Evolutionary conservation across 164 flowering plant genomes (phyloP).

Genomic region (Echeveria elegans): DNA sequence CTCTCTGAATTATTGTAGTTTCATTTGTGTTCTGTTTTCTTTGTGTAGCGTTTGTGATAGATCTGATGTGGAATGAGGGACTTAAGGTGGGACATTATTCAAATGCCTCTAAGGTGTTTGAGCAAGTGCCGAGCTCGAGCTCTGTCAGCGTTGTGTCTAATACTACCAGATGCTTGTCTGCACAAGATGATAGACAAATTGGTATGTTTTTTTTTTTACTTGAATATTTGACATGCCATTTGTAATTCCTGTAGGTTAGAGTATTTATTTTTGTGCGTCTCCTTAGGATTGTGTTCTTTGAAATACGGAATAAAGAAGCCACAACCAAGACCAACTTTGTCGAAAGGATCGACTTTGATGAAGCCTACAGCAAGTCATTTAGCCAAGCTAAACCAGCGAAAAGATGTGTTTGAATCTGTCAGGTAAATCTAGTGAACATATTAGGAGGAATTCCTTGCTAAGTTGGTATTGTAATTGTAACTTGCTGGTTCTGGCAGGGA

Average conservation of each 20-base stretch:
- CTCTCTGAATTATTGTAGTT: not conserved
- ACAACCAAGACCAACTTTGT: conserved; percentile 22
- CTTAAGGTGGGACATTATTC: not conserved
- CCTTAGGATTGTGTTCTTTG: conserved; percentile 12
- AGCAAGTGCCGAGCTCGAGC: not conserved
- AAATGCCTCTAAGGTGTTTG: not conserved
- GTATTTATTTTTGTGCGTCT: not conserved
- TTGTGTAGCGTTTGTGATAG: not conserved
- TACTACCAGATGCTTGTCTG: not conserved
- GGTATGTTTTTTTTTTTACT: too few relatives aligned
- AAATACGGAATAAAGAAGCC: conserved; percentile 24
- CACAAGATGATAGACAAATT: not conserved
- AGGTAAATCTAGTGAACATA: conserved; percentile 17
- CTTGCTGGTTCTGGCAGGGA: not conserved
- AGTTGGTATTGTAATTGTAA: not conserved
- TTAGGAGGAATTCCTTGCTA: conserved; percentile 1
- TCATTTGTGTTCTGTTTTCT: not conserved
- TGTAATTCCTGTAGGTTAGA: too few relatives aligned
- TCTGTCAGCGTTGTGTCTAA: not conserved
- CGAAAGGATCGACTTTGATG: conserved; percentile 65
- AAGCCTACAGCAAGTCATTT: conserved; percentile 85
- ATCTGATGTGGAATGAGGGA: not conserved
- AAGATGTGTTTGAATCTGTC: conserved; percentile 15
- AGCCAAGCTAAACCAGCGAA: conserved; percentile 60
- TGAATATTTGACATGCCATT: too few relatives aligned